Percentiles rank a stretch among this genome's conserved stretches.
Conservation (phyloP, 495 filamentous ascomycete genomes). For the Hapsidospora chrysogenum region DNA sequence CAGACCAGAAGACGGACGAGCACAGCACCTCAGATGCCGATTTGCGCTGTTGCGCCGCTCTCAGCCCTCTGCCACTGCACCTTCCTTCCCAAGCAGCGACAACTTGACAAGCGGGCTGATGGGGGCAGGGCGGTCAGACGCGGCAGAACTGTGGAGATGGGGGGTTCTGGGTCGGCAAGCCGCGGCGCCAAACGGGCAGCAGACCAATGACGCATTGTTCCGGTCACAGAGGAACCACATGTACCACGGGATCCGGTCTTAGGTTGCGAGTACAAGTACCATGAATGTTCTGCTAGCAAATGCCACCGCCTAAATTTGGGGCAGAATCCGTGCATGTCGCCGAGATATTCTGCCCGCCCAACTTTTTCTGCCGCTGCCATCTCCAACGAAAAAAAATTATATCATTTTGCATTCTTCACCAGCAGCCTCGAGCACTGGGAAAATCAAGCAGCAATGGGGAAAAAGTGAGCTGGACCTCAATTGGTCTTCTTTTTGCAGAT, state of each 20-base stretch:
- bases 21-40: neutral
- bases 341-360: too few relatives aligned
- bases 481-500: neutral
- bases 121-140: neutral
- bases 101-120: neutral
- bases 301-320: too few relatives aligned
- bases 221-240: neutral
- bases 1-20: too few relatives aligned
- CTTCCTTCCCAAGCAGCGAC: neutral
- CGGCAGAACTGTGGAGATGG: constrained; percentile 1
- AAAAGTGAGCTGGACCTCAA: constrained; percentile 10
- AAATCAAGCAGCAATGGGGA: constrained; percentile 8
- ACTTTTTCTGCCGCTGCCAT: too few relatives aligned
- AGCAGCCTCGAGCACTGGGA: too few relatives aligned
- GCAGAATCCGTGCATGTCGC: too few relatives aligned
- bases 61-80: neutral
- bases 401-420: too few relatives aligned
- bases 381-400: too few relatives aligned
- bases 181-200: neutral
- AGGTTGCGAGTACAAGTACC: too few relatives aligned
- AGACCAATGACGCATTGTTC: constrained; percentile 1
- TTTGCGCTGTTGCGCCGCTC: neutral
- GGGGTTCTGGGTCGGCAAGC: too few relatives aligned
- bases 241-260: too few relatives aligned
- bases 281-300: too few relatives aligned